Evolutionary conservation across 2,329 filamentous ascomycete genomes (phyloP), one percentile per base, ranked within the genome.

Genomic region (Calonectria honghensis): DNA sequence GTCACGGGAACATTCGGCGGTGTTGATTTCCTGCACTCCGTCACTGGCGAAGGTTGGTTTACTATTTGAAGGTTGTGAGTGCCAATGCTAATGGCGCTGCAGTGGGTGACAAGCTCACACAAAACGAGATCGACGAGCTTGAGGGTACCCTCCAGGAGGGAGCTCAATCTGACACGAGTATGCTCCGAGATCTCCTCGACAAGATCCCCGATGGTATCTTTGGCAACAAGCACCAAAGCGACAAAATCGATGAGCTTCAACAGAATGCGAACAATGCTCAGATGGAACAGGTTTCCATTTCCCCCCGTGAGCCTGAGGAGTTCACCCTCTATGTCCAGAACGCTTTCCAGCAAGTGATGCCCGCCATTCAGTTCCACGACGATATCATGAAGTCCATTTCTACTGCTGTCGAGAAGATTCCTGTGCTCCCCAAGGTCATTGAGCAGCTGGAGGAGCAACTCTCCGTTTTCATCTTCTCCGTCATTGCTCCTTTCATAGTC

Each of bases 1-100:
- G 90, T 98, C 57, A 98, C 96, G 1, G 96, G 96, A 74, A 98
- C 96, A 9, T 98, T 98, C 85, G 96, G 96, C 75, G 96, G 96
- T 76, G 96, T 98, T 18, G 96, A 98, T 82, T 98, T 98, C 86
- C 88, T 98, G 75, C 95, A 98, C 87, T 97, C 94, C 1, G 96
- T 98, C 37, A 94, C 91, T 59, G 91, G 92, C 73, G 92, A 93
- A 87, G 87, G 89, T 90, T 77, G n/a, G 84, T 78, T 13, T 32
- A 11, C 48, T 7, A 32, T 32, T 16, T 59, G n/a, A 11, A 24
- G 13, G 3, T 16, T 31, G 29, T 11, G 9, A 27, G 29, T 10
- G 11, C 32, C 5, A 24, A 39, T 7, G 59, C 79, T 81, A 68
- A 84, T 41, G 18, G 31, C 20, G 1, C n/a, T 48, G 0, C 70